Percentiles rank a stretch among this genome's conserved stretches.
Evolutionary conservation across 257 asterid genomes (phyloP).

Genomic region (Mitragyna speciosa): DNA sequence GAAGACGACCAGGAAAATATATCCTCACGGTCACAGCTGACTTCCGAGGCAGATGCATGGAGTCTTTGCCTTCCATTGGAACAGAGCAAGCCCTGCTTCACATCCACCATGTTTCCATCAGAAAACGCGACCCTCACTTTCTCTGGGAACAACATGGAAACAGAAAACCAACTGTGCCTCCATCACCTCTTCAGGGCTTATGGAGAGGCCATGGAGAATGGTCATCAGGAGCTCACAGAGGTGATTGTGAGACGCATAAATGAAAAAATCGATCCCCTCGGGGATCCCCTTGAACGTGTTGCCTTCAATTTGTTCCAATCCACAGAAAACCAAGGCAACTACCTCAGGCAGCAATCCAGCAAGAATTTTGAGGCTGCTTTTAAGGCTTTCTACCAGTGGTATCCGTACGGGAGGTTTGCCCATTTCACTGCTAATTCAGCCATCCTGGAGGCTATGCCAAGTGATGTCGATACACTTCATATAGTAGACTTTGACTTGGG

Average conservation of each 20-base stretch:
- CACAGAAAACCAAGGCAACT: constrained; percentile 36
- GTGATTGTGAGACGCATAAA: constrained; percentile 45
- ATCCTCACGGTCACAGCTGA: constrained; percentile 30
- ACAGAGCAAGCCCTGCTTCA: constrained; percentile 9
- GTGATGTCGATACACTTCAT: constrained; percentile 17
- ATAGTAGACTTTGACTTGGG: constrained; percentile 42
- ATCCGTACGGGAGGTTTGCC: constrained; percentile 38
- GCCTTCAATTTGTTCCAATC: constrained; percentile 54
- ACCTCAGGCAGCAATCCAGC: constrained; percentile 50
- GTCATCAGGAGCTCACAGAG: constrained; percentile 47
- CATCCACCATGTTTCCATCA: constrained; percentile 10
- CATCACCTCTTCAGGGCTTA: constrained; percentile 57
- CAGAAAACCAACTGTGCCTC: constrained; percentile 37
- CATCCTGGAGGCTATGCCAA: constrained; percentile 38
- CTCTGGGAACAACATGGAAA: constrained; percentile 35
- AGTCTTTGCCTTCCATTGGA: constrained; percentile 29
- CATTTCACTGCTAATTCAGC: constrained; percentile 41
- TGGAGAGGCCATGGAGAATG: constrained; percentile 59
- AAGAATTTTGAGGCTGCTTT: constrained; percentile 50
- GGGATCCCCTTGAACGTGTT: constrained; percentile 49
- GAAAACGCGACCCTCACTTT: constrained; percentile 14
- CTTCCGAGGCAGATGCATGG: constrained; percentile 28
- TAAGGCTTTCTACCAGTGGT: constrained; percentile 43
- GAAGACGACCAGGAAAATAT: constrained; percentile 23
- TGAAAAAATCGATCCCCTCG: constrained; percentile 47